Evolutionary conservation across 169 alveolate species (phyloP).

Genomic region (Plasmodium vivax): DNA sequence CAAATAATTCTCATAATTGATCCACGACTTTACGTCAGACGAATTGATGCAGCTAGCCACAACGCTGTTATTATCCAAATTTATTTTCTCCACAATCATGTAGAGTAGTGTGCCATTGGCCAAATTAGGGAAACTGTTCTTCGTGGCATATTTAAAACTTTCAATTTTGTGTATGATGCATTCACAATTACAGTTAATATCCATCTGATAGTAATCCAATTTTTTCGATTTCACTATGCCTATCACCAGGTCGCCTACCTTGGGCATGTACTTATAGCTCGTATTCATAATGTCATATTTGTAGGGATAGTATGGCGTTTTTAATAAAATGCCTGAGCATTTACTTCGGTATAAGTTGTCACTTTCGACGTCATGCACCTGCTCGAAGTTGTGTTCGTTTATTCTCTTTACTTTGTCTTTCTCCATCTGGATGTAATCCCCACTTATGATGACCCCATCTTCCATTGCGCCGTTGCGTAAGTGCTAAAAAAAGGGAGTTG

Average conservation of each 20-base stretch:
- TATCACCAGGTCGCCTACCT: slow-evolving; percentile 82
- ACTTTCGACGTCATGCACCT: slow-evolving; percentile 27
- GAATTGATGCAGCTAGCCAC: slow-evolving; percentile 78
- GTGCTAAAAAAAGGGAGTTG: background rate
- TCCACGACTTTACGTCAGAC: slow-evolving; percentile 81
- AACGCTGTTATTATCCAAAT: slow-evolving; percentile 64
- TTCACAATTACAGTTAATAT: slow-evolving; percentile 78
- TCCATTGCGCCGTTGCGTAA: slow-evolving; percentile 17
- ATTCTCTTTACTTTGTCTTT: slow-evolving; percentile 23
- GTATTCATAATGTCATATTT: slow-evolving; percentile 63
- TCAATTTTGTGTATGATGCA: slow-evolving; percentile 79
- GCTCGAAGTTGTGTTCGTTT: slow-evolving; percentile 39
- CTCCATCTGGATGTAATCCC: slow-evolving; percentile 19
- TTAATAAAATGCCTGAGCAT: slow-evolving; percentile 63
- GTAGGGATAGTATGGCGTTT: slow-evolving; percentile 67
- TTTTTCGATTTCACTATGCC: slow-evolving; percentile 82
- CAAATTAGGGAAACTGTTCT: slow-evolving; percentile 80
- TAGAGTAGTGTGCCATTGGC: slow-evolving; percentile 74
- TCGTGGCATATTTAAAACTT: slow-evolving; percentile 83
- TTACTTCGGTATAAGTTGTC: slow-evolving; percentile 45
- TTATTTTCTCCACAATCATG: slow-evolving; percentile 77
- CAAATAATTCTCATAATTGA: slow-evolving; percentile 82
- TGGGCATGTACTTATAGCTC: slow-evolving; percentile 79
- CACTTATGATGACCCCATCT: slow-evolving; percentile 44
- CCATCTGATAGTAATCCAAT: slow-evolving; percentile 79